Evolutionary conservation across 306 rosid species (phyloP).

Genomic region (Begonia peltatifolia): DNA sequence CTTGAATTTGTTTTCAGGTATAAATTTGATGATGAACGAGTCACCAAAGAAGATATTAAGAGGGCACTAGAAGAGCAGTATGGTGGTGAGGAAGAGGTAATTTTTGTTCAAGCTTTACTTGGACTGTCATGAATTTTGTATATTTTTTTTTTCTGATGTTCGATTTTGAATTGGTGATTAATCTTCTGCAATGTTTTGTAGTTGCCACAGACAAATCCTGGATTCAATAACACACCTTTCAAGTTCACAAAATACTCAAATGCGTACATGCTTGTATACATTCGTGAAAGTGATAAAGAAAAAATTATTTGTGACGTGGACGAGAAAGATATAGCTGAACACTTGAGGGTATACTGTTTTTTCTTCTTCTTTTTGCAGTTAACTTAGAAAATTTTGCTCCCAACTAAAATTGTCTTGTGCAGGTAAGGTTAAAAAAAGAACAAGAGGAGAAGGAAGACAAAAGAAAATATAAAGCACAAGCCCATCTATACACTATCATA

Average conservation of each 20-base stretch:
- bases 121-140: background rate
- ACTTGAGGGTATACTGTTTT: conserved; percentile 42
- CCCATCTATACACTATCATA: conserved; percentile 71
- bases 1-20: conserved; percentile 23
- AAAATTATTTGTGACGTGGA: conserved; percentile 79
- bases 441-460: conserved; percentile 79
- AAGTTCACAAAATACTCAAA: conserved; percentile 85
- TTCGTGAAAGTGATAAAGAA: conserved; percentile 82
- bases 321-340: conserved; percentile 81
- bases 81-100: conserved; percentile 94
- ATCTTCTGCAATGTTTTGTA: conserved; percentile 19
- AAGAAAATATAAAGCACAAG: conserved; percentile 80
- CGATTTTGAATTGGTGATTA: conserved; percentile 9
- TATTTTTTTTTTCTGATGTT: background rate
- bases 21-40: conserved; percentile 90
- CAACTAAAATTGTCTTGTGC: conserved; percentile 12
- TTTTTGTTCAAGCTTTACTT: background rate
- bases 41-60: conserved; percentile 71
- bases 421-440: conserved; percentile 81
- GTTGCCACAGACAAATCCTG: conserved; percentile 83
- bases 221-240: conserved; percentile 72
- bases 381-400: background rate
- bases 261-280: conserved; percentile 94
- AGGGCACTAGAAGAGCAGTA: conserved; percentile 90
- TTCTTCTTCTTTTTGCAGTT: background rate